Percentiles rank a stretch among this genome's conserved stretches.
Conservation (phyloP, 2,329 filamentous ascomycete genomes). For the Diaporthe destruens region DNA sequence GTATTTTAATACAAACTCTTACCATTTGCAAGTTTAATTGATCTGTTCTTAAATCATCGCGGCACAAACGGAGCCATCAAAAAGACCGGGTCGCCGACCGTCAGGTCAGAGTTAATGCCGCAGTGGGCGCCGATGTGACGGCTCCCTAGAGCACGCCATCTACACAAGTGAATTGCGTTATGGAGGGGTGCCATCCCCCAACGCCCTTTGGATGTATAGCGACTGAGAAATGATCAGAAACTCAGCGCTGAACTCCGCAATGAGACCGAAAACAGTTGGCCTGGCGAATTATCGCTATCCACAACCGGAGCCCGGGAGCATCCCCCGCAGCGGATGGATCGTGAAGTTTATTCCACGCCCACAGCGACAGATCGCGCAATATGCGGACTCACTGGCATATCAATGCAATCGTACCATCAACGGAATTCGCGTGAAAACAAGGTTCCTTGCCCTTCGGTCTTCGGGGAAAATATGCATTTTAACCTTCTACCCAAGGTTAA, state of each 20-base stretch:
- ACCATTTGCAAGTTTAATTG: neutral
- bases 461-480: too few relatives aligned
- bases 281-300: neutral
- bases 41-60: neutral
- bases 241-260: neutral
- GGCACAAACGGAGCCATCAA: neutral
- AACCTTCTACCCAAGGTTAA: too few relatives aligned
- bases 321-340: neutral
- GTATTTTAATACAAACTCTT: neutral
- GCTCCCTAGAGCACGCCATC: conserved; percentile 37
- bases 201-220: neutral
- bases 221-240: neutral
- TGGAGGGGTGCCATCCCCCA: conserved; percentile 33
- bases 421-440: rapidly evolving
- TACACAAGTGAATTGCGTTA: conserved; percentile 38
- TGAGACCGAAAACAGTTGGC: neutral
- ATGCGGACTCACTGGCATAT: neutral
- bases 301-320: neutral
- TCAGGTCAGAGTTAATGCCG: neutral
- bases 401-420: too few relatives aligned
- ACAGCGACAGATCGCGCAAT: neutral
- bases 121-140: conserved; percentile 27
- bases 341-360: neutral
- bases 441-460: too few relatives aligned
- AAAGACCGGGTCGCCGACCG: neutral